Percentiles rank a stretch among this genome's conserved stretches.
Conservation (phyloP, 108 stramenopile species). For the Cylindrotheca closterium region DNA sequence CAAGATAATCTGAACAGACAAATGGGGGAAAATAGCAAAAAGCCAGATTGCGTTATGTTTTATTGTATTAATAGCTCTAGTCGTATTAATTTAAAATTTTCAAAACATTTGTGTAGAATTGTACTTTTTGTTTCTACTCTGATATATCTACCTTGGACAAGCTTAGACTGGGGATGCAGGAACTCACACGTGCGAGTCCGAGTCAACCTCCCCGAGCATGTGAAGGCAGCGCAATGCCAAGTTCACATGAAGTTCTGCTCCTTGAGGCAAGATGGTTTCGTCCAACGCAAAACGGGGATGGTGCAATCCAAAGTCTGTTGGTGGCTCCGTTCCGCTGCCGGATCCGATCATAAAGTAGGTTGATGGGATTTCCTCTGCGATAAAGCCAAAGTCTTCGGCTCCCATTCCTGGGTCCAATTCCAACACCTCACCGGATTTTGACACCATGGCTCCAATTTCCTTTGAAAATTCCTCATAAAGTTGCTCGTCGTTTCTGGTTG, state of each 20-base stretch:
- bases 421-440: slow-evolving; percentile 35
- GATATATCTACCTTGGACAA: too few relatives aligned
- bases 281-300: slow-evolving; percentile 86
- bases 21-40: too few relatives aligned
- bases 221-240: slow-evolving; percentile 69
- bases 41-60: too few relatives aligned
- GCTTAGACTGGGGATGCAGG: too few relatives aligned
- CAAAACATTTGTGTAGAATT: too few relatives aligned
- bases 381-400: slow-evolving; percentile 89
- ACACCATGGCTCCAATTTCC: slow-evolving; percentile 63
- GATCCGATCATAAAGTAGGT: slow-evolving; percentile 82
- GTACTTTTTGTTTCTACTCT: too few relatives aligned
- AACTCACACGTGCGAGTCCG: too few relatives aligned
- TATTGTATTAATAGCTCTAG: too few relatives aligned
- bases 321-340: slow-evolving; percentile 51
- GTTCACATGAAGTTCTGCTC: slow-evolving; percentile 81
- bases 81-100: too few relatives aligned
- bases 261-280: slow-evolving; percentile 71
- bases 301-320: slow-evolving; percentile 76
- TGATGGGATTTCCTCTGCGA: slow-evolving; percentile 69
- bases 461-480: slow-evolving; percentile 64
- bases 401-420: slow-evolving; percentile 86
- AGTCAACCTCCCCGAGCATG: not conserved
- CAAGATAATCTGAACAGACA: too few relatives aligned
- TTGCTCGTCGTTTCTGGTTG: slow-evolving; percentile 77